phyloP scores from a whole-genome alignment of 306 rosid genomes.

The Spatholobus suberectus region DNA sequence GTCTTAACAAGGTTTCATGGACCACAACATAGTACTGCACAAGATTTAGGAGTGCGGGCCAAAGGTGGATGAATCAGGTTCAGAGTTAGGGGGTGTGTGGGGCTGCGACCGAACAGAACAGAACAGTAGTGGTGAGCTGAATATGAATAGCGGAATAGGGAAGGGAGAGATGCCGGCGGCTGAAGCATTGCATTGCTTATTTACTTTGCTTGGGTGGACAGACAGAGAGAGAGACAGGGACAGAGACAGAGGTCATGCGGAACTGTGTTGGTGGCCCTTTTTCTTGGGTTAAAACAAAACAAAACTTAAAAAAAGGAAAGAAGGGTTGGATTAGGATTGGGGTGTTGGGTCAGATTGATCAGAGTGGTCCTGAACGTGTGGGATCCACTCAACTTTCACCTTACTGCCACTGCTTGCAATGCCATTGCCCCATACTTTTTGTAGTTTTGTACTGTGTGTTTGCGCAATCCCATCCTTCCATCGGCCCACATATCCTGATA shows the following conservation, averaged over 20 bases:
- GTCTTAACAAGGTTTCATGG: constrained; percentile 40
- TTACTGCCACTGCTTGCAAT: background rate
- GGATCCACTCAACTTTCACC: constrained; percentile 36
- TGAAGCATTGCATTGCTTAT: background rate
- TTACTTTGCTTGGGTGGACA: too few relatives aligned
- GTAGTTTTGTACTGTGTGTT: background rate
- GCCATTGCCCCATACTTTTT: background rate
- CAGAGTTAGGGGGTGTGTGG: background rate
- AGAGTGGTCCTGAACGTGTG: constrained; percentile 35
- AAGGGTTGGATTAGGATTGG: background rate
- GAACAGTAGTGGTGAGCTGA: too few relatives aligned
- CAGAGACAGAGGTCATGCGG: constrained; percentile 30
- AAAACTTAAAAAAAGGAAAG: background rate
- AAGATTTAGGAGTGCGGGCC: constrained; percentile 40
- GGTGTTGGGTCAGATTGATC: background rate
- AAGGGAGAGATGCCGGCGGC: constrained; percentile 42
- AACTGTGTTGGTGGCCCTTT: constrained; percentile 34
- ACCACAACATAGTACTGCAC: constrained; percentile 50
- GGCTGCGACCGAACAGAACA: background rate
- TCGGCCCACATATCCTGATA: background rate
- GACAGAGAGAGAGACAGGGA: too few relatives aligned
- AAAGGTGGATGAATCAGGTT: constrained; percentile 14
- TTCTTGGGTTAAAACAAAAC: background rate
- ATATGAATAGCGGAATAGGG: too few relatives aligned
- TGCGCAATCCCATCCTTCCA: background rate